These are phyloP conservation scores for Tulasnella sp. DNA, from an alignment of 768 basidiomycete genomes.

Conservation along the genomic window DNA sequence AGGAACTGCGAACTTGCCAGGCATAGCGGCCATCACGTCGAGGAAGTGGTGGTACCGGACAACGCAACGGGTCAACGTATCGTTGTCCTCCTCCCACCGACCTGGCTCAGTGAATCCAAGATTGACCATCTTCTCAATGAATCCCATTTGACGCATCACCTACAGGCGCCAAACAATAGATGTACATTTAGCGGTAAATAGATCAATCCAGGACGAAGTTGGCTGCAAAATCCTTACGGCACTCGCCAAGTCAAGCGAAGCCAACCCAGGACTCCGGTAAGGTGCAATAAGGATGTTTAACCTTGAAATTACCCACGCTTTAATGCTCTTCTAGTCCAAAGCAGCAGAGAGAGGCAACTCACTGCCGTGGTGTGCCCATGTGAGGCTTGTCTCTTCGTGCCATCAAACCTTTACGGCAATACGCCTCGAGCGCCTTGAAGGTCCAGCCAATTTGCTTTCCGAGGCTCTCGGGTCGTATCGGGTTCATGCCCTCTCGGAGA, in stretches of 20 bases:
- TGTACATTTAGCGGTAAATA: neutral
- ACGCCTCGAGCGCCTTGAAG: neutral
- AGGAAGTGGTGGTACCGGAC: conserved; percentile 32
- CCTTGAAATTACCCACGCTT: neutral
- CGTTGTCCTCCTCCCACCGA: conserved; percentile 1
- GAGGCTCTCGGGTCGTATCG: neutral
- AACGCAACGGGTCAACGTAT: conserved; percentile 28
- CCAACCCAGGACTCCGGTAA: conserved; percentile 12
- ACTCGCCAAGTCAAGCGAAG: conserved; percentile 28
- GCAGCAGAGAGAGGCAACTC: neutral
- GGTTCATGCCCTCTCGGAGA: neutral
- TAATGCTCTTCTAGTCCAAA: neutral
- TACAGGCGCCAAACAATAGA: neutral
- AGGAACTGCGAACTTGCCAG: conserved; percentile 30
- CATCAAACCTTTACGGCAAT: neutral
- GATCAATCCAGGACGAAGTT: neutral
- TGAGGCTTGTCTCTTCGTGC: neutral
- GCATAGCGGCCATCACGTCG: conserved; percentile 28
- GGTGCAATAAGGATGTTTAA: neutral
- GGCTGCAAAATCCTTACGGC: conserved; percentile 22
- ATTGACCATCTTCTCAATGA: conserved; percentile 31
- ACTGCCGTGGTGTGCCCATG: neutral
- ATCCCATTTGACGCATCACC: conserved; percentile 31
- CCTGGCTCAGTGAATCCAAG: conserved; percentile 29
- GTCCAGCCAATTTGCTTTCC: conserved; percentile 16